Base-by-base conservation (phyloP, 176 grass and related monocot genomes). In the Phyllostachys edulis region DNA sequence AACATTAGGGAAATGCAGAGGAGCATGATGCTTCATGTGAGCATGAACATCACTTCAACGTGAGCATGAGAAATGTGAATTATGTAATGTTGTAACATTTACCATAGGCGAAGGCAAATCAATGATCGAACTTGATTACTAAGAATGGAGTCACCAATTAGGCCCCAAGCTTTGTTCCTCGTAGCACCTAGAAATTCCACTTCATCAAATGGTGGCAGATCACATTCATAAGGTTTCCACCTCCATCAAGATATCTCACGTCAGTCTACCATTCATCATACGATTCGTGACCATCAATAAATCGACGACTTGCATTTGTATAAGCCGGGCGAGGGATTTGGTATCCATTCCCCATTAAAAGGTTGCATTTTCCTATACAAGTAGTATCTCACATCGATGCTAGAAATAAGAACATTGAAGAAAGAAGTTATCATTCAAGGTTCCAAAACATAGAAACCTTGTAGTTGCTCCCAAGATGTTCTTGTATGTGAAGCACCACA, bases 111-210 rank as follows among this genome's bases (percentile, higher is more conserved):
- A 93, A 96, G 94, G 78, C 94, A 96, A 76, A 96, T 55, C 44
- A 96, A 85, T 57, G 94, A 96, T 46, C 93, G 94, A 73, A 88
- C 81, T 90, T 96, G 94, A 70, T 96, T 96, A 51, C 94, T 88
- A 85, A 96, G 91, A 82, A 96, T 93, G 59, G 94, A 96, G 61
- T 96, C 94, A 63, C 94, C 94, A 46, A 96, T 89, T 6, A 96
- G 74, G 36, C 81, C 91, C 94, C 94, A 96, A 77, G 51, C 77
- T 87, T 91, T 96, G 78, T 86, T 85, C 82, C 81, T 82, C 94
- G 93, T 91, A 44, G 67, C 75, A 85, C 84, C 69, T 40, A 96
- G 85, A 91, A 96, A 96, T 69, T 59, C 88, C 64, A 83, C 55
- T 71, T 75, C 81, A 74, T 96, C 73, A 72, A 93, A 89, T 83